Base-by-base conservation (phyloP, 1,284 basidiomycete species). In the Leucocoprinus gongylophorus region DNA sequence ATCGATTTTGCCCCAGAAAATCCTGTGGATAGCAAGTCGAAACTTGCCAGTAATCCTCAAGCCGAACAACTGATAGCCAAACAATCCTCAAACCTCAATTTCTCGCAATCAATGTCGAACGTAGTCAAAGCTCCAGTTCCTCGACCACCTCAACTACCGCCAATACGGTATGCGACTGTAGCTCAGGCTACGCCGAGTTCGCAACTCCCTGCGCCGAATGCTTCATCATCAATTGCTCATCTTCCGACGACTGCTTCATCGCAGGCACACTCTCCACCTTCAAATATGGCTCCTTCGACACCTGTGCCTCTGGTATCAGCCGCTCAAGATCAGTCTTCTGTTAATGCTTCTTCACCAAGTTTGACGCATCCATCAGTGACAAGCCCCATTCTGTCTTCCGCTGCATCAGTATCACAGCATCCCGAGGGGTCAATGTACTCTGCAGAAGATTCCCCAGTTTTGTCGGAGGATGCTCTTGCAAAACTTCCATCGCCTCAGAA, bases 161-260 rank as follows among this genome's bases (percentile, higher is more conserved):
- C 92, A 9, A 91, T 95, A 63, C 80, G 89, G 46, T 97, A 97
- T 63, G 90, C 95, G 30, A 83, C 91, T 7, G 93, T 92, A 0
- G 94, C 93, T 2, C 93, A 92, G 1, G 92, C 91, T 0, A 91
- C 89, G 3, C 87, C 51, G 13, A 53, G 88, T 13, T 69, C 76
- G 17, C 63, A 58, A 56, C 75, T 71, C 42, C 68, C 56, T 37
- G 52, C 61, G 32, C 55, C 62, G 21, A 37, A 59, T 26, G 45
- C 57, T 17, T 38, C 55, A 28, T 53, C 61, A 20, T 57, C 63
- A 20, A 54, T 62, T 37, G 61, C 63, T 32, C 73, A 63, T 45
- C 74, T 59, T 17, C 59, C 61, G 29, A 48, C 63, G 49, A 60
- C 63, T 30, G 60, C 69, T 53, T 50, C 86, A 2, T 83, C 88